Conservation (phyloP, 805 yeast species). For the Sugiyamaella qingdaonensis region DNA sequence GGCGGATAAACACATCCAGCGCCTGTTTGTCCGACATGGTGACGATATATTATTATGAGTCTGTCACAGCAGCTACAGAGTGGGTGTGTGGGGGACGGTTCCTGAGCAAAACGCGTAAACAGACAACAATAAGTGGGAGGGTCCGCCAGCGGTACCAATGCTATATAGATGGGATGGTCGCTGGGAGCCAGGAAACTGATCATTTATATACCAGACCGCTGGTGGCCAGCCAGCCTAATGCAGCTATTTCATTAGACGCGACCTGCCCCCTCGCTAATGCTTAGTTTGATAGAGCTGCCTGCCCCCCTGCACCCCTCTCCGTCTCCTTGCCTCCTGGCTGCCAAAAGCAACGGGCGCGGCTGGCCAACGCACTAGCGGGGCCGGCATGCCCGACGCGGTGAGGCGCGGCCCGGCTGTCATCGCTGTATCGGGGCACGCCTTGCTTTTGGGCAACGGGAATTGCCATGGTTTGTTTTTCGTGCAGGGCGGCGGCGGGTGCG, state of each 20-base stretch:
- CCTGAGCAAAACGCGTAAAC: background rate
- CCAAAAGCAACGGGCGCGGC: background rate
- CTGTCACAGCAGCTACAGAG: background rate
- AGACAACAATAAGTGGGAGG: background rate
- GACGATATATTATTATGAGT: background rate
- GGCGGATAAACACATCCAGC: slow-evolving; percentile 38
- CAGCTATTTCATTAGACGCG: background rate
- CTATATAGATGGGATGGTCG: background rate
- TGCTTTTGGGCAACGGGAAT: background rate
- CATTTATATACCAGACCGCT: slow-evolving; percentile 19
- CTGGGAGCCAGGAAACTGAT: slow-evolving; percentile 10
- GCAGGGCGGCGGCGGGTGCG: background rate
- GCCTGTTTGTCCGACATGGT: slow-evolving; percentile 34
- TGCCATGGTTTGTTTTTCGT: background rate
- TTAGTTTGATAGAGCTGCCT: background rate
- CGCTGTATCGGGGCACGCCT: background rate
- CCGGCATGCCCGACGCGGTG: no score
- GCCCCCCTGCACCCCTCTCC: slow-evolving; percentile 1
- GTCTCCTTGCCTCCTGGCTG: background rate
- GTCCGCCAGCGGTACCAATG: background rate
- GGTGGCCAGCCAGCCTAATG: background rate
- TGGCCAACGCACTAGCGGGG: background rate
- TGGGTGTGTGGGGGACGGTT: background rate
- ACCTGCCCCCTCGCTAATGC: slow-evolving; percentile 1
- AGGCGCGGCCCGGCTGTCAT: background rate